Evolutionary conservation across 768 basidiomycete species (phyloP), one percentile per base, ranked within the genome.

Genomic region (Serendipita indica): DNA sequence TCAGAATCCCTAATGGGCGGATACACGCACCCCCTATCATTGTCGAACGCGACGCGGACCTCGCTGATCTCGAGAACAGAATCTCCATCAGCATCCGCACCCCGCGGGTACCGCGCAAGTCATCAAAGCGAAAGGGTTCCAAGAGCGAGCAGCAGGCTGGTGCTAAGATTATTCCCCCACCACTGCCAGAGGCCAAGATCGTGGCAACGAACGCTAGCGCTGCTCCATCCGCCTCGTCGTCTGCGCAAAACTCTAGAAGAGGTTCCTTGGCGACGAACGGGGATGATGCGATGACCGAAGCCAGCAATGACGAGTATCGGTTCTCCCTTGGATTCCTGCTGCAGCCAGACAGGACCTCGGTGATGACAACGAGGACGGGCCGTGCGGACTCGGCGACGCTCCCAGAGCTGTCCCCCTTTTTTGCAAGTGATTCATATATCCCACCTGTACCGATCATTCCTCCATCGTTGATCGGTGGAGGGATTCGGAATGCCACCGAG

Each of bases 341-440:
- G 49, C 49, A 54, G 49, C 49, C 49, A 4, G 49, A 54, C 22
- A 27, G 49, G n/a, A 54, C 30, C 22, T 54, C 49, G 10, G 49
- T 54, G 10, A 54, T 54, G 49, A 20, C 49, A 10, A 54, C 49
- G 25, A 4, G 49, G 25, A 54, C 49, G 3, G 49, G 49, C 20
- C 49, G 49, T 22, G 49, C 49, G 25, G 49, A 54, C 32, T 54
- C 49, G 10, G 49, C 49, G 49, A 54, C 49, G 7, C 25, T 54
- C 20, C 49, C 49, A 54, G 49, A 54, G 49, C 25, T 54, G 22
- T 54, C 49, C 10, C 49, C 49, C 32, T 54, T 54, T 18, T 18
- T 54, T 28, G 49, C 49, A 7, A 54, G 49, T 30, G 49, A 54
- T 28, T 28, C 25, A 4, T 54, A 54, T 30, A 54, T 54, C 49